Evolutionary conservation across 345 rosid species (phyloP), one percentile per base, ranked within the genome.

Genomic region (Populus simonii): DNA sequence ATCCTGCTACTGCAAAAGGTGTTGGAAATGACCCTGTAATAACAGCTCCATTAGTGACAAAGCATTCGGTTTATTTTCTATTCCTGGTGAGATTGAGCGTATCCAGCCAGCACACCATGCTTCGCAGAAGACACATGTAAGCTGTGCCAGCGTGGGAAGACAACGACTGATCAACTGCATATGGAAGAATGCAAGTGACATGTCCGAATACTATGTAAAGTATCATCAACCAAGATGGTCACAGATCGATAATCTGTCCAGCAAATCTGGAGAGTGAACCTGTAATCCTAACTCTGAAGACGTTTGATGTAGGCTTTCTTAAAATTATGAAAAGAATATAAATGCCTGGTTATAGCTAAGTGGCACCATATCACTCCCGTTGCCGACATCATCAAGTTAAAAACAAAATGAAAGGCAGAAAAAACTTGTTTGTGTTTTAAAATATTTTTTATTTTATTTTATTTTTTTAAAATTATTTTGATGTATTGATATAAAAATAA

Each of bases 281-380:
- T 10, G 25, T 3, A 23, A n/a, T 59, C 29, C 12, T n/a, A 59
- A 59, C 8, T 59, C 29, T n/a, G 29, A 9, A 9, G 65, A 59
- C 29, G 23, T 11, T 43, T 59, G 65, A 23, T 9, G 65, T 0
- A 59, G 29, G 29, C 16, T 59, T 8, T 59, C 29, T n/a, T 59
- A 1, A 9, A 8, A n/a, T 8, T n/a, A 57, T 3, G 62, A 57
- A 1, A 57, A 23, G 8, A 23, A 22, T 9, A n/a, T 17, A 31
- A 31, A 3, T 57, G 35, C 31, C 35, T 7, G 9, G 6, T 8
- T 23, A 59, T n/a, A n/a, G 63, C 29, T 10, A n/a, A 68, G 75
- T 47, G 80, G 80, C 15, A n/a, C 81, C 79, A 82, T 81, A 83
- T 76, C 85, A 81, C 72, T 87, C 85, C 77, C 67, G 83, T 65